A percentile compares a stretch with the other conserved stretches of the same genome.
phyloP scores from a whole-genome alignment of 768 basidiomycete species.

The Podaxis pistillaris region DNA sequence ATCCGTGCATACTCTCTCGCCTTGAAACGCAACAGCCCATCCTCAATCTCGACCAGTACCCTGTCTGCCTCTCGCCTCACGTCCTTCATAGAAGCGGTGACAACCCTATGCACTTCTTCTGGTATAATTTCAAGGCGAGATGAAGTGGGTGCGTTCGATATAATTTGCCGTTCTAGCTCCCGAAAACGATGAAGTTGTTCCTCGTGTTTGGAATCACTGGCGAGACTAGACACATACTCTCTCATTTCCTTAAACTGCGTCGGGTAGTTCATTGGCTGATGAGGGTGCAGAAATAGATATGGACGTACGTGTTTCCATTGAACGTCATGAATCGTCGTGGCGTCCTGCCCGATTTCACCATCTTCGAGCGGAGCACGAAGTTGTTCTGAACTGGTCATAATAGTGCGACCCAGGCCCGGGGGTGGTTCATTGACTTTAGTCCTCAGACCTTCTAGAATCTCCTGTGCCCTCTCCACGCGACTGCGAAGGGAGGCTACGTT shows the following conservation, averaged over 20 bases:
- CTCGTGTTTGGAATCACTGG: background rate
- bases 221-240: background rate
- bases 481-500: background rate
- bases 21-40: background rate
- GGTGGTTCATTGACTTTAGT: background rate
- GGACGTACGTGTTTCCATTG: constrained; percentile 1
- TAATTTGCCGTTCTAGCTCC: background rate
- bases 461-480: background rate
- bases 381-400: background rate
- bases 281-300: background rate
- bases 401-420: too few relatives aligned
- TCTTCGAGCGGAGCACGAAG: background rate
- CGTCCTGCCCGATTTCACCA: background rate
- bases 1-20: background rate
- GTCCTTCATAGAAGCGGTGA: background rate
- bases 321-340: background rate
- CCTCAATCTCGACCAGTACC: background rate
- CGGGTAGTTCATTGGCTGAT: background rate
- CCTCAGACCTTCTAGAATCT: background rate
- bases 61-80: background rate
- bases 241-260: background rate
- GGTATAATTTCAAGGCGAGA: background rate
- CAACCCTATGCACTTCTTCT: background rate
- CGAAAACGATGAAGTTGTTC: background rate
- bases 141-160: background rate